Conservation (phyloP, 371 early-diverging fungal genomes). For the Mortierella sp. region DNA sequence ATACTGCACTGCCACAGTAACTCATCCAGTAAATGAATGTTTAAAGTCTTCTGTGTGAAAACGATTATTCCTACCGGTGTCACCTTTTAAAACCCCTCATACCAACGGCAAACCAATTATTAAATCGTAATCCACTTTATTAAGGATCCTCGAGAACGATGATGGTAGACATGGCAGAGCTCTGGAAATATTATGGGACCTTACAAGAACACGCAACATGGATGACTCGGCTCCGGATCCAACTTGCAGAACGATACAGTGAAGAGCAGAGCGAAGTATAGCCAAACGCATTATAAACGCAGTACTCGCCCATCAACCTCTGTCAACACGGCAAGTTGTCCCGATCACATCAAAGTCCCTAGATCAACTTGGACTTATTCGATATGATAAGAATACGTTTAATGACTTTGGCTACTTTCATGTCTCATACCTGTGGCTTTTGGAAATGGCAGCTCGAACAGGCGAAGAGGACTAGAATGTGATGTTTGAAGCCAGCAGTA, state of each 20-base stretch:
- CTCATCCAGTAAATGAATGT: slow-evolving; percentile 14
- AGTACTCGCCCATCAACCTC: not conserved
- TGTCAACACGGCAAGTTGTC: not conserved
- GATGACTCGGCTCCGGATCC: not conserved
- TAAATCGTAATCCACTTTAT: not conserved
- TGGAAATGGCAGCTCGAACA: not conserved
- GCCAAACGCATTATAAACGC: not conserved
- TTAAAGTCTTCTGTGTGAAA: slow-evolving; percentile 5
- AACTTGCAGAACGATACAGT: not conserved
- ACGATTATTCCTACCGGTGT: not conserved
- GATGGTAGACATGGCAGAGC: not conserved
- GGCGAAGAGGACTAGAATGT: not conserved
- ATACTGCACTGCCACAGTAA: slow-evolving; percentile 3
- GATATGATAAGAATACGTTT: not conserved
- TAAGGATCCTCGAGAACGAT: not conserved
- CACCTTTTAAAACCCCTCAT: not conserved
- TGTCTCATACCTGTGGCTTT: not conserved
- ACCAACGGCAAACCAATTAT: not conserved
- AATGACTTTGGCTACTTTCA: not conserved
- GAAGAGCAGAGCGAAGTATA: not conserved
- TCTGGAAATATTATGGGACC: not conserved
- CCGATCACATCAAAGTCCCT: not conserved
- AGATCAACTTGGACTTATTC: not conserved
- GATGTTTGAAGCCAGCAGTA: no score
- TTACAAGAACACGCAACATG: not conserved